phyloP scores from a whole-genome alignment of 352 stramenopile genomes.

The Thalassiosira mediterranea region DNA sequence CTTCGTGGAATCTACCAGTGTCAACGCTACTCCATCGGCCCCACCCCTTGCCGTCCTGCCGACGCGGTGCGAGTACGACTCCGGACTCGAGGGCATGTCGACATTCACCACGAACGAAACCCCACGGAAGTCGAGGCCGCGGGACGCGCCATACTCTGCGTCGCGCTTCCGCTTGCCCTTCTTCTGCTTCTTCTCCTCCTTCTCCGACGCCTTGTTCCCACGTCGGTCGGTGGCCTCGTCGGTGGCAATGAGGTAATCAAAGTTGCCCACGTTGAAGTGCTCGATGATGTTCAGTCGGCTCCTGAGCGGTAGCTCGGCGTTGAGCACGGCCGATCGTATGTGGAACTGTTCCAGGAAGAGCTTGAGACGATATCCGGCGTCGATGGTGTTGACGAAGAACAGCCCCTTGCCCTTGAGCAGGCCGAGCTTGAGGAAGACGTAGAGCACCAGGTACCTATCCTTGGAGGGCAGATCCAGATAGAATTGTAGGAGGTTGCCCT shows the following conservation, averaged over 20 bases:
- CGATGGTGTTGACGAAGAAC: slow-evolving; percentile 97
- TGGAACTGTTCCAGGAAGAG: slow-evolving; percentile 99
- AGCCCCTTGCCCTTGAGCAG: slow-evolving; percentile 96
- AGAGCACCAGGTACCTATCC: slow-evolving; percentile 97
- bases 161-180: slow-evolving; percentile 80
- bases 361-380: slow-evolving; percentile 96
- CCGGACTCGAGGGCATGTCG: slow-evolving; percentile 93
- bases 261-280: slow-evolving; percentile 92
- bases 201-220: slow-evolving; percentile 69
- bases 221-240: slow-evolving; percentile 94
- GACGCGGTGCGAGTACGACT: slow-evolving; percentile 98
- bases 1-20: slow-evolving; percentile 89
- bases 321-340: slow-evolving; percentile 98
- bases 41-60: slow-evolving; percentile 96
- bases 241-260: slow-evolving; percentile 99
- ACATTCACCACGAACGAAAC: slow-evolving; percentile 99
- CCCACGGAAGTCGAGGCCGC: slow-evolving; percentile 97
- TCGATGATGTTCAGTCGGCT: slow-evolving; percentile 95
- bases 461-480: slow-evolving; percentile 88
- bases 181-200: slow-evolving; percentile 64
- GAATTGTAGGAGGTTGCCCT: slow-evolving; percentile 94
- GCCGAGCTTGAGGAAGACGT: slow-evolving; percentile 97
- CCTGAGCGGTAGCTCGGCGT: slow-evolving; percentile 97
- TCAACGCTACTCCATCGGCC: slow-evolving; percentile 94
- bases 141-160: slow-evolving; percentile 93